Evolutionary conservation across 306 rosid genomes (phyloP).

Genomic region (Citrullus colocynthis): DNA sequence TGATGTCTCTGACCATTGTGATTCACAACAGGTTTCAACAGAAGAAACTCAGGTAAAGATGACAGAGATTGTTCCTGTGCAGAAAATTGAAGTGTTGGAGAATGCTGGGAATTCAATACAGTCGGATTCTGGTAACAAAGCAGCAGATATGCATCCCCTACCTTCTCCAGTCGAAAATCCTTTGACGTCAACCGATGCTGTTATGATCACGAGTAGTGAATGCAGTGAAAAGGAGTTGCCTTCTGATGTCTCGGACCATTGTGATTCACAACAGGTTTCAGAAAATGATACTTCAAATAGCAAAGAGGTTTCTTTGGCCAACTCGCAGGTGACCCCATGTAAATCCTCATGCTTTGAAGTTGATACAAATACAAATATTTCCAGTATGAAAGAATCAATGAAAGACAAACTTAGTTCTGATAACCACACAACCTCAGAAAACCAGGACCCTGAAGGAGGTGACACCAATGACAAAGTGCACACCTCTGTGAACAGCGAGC

Average conservation of each 20-base stretch:
- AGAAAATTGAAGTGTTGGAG: conserved; percentile 12
- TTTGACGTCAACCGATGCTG: conserved; percentile 8
- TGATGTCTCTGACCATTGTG: conserved; percentile 15
- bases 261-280: conserved; percentile 19
- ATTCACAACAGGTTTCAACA: conserved; percentile 18
- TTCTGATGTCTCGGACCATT: conserved; percentile 13
- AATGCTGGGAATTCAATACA: conserved; percentile 12
- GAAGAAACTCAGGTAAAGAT: conserved; percentile 16
- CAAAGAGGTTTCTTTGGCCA: conserved; percentile 13
- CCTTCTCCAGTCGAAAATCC: conserved; percentile 27
- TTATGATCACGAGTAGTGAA: not conserved
- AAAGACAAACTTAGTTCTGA: not conserved
- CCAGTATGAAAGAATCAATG: not conserved
- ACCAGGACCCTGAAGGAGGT: not conserved
- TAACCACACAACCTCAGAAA: not conserved
- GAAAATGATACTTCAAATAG: conserved; percentile 10
- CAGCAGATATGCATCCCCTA: conserved; percentile 19
- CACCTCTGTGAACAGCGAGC: conserved; percentile 15
- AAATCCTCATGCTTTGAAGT: conserved; percentile 6
- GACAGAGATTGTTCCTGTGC: conserved; percentile 9
- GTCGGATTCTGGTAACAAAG: conserved; percentile 10
- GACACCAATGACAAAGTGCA: conserved; percentile 5
- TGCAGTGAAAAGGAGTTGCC: conserved; percentile 9
- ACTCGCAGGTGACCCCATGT: not conserved
- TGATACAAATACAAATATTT: conserved; percentile 1